These are phyloP conservation scores for Aurinia saxatilis DNA, from an alignment of 345 rosid genomes.

Conservation along the genomic window DNA sequence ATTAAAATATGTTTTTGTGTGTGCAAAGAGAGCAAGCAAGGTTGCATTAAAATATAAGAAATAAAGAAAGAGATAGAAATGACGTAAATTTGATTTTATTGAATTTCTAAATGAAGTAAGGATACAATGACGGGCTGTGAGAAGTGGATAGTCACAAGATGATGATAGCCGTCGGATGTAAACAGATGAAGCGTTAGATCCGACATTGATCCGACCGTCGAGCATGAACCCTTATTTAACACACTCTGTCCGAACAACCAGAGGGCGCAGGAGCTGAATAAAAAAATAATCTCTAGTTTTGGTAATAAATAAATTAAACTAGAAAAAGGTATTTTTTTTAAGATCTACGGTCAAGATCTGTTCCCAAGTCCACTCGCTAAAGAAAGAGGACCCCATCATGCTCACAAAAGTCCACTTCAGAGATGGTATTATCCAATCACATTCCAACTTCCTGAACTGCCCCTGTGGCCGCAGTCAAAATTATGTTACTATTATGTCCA, in stretches of 20 bases:
- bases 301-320: neutral
- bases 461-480: neutral
- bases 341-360: constrained; percentile 40
- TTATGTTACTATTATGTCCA: no score
- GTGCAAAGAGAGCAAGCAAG: constrained; percentile 11
- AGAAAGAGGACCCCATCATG: constrained; percentile 7
- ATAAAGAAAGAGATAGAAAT: constrained; percentile 6
- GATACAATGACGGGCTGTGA: constrained; percentile 18
- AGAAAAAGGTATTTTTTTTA: neutral
- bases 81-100: constrained; percentile 7
- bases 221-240: constrained; percentile 33
- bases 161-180: constrained; percentile 19
- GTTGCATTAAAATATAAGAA: no score
- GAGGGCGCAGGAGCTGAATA: neutral
- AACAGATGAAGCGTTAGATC: constrained; percentile 25
- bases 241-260: constrained; percentile 35
- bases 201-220: constrained; percentile 50
- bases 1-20: neutral
- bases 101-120: neutral
- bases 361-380: constrained; percentile 12
- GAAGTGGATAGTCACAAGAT: neutral
- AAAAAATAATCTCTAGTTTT: neutral
- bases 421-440: constrained; percentile 13
- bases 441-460: neutral
- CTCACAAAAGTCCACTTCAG: constrained; percentile 23